Base-by-base conservation (phyloP, 139 green algal species). In the Diplosphaera chodatii region DNA sequence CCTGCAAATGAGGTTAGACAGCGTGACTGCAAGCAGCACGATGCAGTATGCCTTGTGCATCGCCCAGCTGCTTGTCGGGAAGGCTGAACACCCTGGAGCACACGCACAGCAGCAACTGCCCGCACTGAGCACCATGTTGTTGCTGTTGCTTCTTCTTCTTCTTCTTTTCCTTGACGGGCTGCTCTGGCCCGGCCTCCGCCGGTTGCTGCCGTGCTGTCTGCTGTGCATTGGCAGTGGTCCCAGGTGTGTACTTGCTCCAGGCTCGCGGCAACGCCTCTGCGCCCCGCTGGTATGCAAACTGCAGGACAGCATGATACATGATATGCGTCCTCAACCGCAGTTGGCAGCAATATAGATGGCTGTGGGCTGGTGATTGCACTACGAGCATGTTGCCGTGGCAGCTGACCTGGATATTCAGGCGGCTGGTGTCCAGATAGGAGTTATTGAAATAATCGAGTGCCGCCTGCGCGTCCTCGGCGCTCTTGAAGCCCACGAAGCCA, bases 401-500 rank as follows among this genome's bases (percentile, higher is more conserved):
- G n/a, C n/a, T n/a, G n/a, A 94, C 89, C 88, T 96, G 87, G 0
- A 98, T 90, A 4, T 33, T 64, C 21, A 99, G 75, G 10, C 87
- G 78, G 40, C 41, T 82, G 1, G 93, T 94, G 81, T 97, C 92
- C 25, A 99, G 85, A 80, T 92, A 99, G 1, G 90, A 88, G 2
- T 78, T 78, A 78, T 98, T 74, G 67, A 95, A 98, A 78, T 97
- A 98, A 3, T 87, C 80, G 29, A 90, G 31, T 0, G 93, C 95
- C 5, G 62, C 67, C 48, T 62, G 67, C 0, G 95, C 93, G 33
- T 97, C 78, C 13, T 85, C 83, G 23, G 81, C 82, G 0, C 80
- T 88, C 23, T 84, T 87, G 83, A 91, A 98, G 41, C 95, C 95
- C 5, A 99, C 83, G 76, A 99, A 99, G 1, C 81, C 94, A 80